phyloP scores from a whole-genome alignment of 345 rosid genomes.

The Populus alba region DNA sequence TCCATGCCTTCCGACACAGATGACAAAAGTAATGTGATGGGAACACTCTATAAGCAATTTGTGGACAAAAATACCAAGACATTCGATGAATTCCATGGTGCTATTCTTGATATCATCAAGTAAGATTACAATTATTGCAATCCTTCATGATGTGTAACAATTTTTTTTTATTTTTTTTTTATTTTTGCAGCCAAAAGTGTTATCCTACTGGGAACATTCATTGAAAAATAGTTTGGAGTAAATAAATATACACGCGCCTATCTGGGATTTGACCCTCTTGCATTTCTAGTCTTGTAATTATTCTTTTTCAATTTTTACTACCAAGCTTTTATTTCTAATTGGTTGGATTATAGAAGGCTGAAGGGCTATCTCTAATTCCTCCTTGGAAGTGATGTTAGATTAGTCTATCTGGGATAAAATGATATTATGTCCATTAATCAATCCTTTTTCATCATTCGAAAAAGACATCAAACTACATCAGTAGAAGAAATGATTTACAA shows the following conservation, averaged over 20 bases:
- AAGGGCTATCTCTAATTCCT: neutral
- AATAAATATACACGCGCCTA: neutral
- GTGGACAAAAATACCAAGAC: slow-evolving; percentile 42
- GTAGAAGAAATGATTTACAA: neutral
- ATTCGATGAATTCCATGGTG: slow-evolving; percentile 65
- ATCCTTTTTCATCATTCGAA: too few relatives aligned
- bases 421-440: too few relatives aligned
- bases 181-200: too few relatives aligned
- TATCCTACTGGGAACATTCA: too few relatives aligned
- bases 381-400: neutral
- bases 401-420: too few relatives aligned
- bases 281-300: too few relatives aligned
- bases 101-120: slow-evolving; percentile 76
- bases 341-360: neutral
- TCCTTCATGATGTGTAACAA: too few relatives aligned
- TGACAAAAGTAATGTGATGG: slow-evolving; percentile 54
- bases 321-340: too few relatives aligned
- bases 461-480: too few relatives aligned
- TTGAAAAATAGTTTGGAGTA: neutral
- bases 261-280: neutral
- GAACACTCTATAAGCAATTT: slow-evolving; percentile 60
- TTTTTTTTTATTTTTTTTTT: too few relatives aligned
- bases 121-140: slow-evolving; percentile 22
- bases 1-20: slow-evolving; percentile 50
- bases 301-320: too few relatives aligned